These are phyloP conservation scores for Lichtheimia corymbifera DNA, from an alignment of 371 early-diverging fungal genomes.

Conservation along the genomic window DNA sequence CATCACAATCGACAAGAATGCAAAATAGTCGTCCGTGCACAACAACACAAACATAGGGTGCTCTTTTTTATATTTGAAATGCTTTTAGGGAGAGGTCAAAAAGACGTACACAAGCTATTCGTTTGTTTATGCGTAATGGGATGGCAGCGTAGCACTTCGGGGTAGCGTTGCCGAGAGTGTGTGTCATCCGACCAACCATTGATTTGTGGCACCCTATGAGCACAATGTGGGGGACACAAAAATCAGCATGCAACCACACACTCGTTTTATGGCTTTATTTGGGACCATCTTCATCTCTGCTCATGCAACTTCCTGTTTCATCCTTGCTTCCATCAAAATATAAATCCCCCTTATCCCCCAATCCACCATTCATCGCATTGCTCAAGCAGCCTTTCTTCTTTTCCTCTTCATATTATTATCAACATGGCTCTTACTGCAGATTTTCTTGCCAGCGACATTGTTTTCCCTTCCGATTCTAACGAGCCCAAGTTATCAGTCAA, in stretches of 20 bases:
- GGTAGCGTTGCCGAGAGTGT: not conserved
- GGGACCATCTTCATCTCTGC: not conserved
- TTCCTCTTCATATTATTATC: slow-evolving; percentile 5
- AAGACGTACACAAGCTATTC: no score
- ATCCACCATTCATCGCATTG: no score
- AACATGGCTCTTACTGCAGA: slow-evolving; percentile 16
- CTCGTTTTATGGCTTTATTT: slow-evolving; percentile 1
- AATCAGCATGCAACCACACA: not conserved
- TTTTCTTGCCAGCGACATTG: slow-evolving; percentile 37
- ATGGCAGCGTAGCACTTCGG: slow-evolving; percentile 4
- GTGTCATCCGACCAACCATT: not conserved
- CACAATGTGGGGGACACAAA: not conserved
- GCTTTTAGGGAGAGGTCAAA: no score
- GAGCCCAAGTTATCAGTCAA: slow-evolving; percentile 39
- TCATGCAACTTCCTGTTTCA: no score
- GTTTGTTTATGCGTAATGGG: not conserved
- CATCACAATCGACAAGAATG: no score
- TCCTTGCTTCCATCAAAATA: no score
- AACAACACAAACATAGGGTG: no score
- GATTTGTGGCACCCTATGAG: not conserved
- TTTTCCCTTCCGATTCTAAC: slow-evolving; percentile 42
- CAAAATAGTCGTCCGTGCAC: no score
- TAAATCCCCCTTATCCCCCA: no score
- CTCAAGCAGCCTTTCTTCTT: not conserved
- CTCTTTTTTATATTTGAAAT: no score